Evolutionary conservation across 345 rosid species (phyloP).

Genomic region (Boechera divaricarpa): DNA sequence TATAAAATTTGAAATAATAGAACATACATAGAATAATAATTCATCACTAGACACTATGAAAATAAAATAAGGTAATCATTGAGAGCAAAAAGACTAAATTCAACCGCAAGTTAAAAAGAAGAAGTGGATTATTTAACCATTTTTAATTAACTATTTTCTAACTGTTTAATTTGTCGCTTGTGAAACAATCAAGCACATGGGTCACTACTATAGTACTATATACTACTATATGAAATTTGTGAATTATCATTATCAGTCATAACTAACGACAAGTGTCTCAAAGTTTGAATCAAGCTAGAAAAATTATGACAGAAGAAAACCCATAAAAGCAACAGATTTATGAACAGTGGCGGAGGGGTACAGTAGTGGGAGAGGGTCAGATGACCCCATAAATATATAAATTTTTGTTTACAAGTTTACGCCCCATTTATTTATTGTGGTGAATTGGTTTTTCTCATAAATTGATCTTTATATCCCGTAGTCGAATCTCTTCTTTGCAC

Average conservation of each 20-base stretch:
- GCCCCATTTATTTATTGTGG: too few species aligned
- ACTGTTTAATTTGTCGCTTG: conserved; percentile 47
- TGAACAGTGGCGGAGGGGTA: neutral
- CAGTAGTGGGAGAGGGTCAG: too few species aligned
- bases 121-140: conserved; percentile 20
- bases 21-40: conserved; percentile 32
- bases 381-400: too few species aligned
- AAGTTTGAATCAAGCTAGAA: conserved; percentile 6
- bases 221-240: conserved; percentile 19
- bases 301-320: conserved; percentile 1
- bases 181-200: conserved; percentile 48
- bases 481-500: too few species aligned
- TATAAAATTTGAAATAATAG: conserved; percentile 14
- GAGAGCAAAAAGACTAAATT: conserved; percentile 65
- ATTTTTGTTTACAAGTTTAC: too few species aligned
- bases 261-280: conserved; percentile 31
- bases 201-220: neutral
- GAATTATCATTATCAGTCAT: conserved; percentile 33
- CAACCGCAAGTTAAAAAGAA: conserved; percentile 50
- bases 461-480: too few species aligned
- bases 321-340: conserved; percentile 12
- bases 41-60: conserved; percentile 27
- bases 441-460: too few species aligned
- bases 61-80: conserved; percentile 57
- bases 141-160: conserved; percentile 3